Conservation (phyloP, 139 green algal species). For the Micromonas pusilla region DNA sequence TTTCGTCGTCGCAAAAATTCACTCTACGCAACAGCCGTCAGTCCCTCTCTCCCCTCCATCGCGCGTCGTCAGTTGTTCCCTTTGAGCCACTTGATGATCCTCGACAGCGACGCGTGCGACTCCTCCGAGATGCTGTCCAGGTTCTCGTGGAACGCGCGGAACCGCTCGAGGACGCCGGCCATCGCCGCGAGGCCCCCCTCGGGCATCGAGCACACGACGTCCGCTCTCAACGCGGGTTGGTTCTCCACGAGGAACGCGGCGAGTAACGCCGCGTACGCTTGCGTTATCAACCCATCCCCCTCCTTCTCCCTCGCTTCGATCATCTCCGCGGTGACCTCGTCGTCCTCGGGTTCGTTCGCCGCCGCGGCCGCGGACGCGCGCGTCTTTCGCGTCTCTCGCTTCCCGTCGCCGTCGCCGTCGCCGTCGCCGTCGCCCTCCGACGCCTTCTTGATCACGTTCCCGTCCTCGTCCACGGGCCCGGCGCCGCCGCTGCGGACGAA, state of each 20-base stretch:
- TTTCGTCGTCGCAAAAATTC: too few species aligned
- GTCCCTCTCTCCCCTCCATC: not conserved
- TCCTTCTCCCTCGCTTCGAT: not conserved
- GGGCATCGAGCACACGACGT: not conserved
- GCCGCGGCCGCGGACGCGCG: too few species aligned
- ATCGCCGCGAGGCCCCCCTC: not conserved
- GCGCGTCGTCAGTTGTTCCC: not conserved
- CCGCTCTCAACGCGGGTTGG: not conserved
- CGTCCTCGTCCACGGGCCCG: not conserved
- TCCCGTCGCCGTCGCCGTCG: not conserved
- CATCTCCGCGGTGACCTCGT: constrained; percentile 19
- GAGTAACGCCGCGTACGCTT: constrained; percentile 10
- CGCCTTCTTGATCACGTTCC: too few species aligned
- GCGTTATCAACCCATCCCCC: constrained; percentile 7
- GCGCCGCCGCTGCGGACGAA: constrained; percentile 10
- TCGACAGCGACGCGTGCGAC: not conserved
- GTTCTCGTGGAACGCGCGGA: constrained; percentile 17
- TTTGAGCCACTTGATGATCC: not conserved
- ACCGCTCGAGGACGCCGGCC: not conserved
- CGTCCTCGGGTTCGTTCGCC: too few species aligned
- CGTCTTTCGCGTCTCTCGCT: too few species aligned
- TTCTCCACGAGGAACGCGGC: constrained; percentile 11
- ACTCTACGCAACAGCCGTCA: too few species aligned
- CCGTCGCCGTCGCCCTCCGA: not conserved
- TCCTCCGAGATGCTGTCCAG: not conserved